A percentile compares a stretch with the other conserved stretches of the same genome.
Conservation (phyloP, 75 land plant genomes). For the Gnetum montanum region DNA sequence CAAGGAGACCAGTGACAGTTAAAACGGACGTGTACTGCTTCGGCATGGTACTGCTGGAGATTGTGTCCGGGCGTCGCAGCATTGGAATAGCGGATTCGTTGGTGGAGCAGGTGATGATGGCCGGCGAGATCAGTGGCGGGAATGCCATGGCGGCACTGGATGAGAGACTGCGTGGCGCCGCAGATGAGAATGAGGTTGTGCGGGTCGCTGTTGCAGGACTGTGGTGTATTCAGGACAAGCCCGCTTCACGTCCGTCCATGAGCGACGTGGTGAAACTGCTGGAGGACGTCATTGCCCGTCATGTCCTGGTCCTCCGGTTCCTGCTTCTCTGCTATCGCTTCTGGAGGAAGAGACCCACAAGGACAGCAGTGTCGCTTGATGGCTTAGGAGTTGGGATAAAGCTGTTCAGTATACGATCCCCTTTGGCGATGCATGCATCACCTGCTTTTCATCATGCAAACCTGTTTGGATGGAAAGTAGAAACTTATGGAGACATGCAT, state of each 20-base stretch:
- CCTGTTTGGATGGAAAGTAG: too few relatives aligned
- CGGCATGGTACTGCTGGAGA: constrained; percentile 5
- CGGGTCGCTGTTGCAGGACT: constrained; percentile 3
- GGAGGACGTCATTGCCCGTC: constrained; percentile 11
- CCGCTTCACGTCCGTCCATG: constrained; percentile 8
- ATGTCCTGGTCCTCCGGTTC: too few relatives aligned
- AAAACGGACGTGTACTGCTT: constrained; percentile 8
- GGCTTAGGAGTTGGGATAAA: too few relatives aligned
- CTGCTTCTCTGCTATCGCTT: too few relatives aligned
- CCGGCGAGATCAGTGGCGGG: neutral
- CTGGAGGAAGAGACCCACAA: too few relatives aligned
- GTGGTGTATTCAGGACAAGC: constrained; percentile 26
- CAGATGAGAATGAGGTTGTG: neutral
- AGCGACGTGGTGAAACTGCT: constrained; percentile 17
- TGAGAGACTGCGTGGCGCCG: neutral
- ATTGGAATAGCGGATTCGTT: neutral
- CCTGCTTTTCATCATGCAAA: too few relatives aligned
- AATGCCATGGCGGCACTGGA: neutral
- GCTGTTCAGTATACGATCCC: too few relatives aligned
- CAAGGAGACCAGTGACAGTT: neutral
- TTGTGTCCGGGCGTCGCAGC: constrained; percentile 1
- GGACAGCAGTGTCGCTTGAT: too few relatives aligned
- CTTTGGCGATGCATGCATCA: too few relatives aligned
- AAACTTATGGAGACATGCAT: too few relatives aligned
- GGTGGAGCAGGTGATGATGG: neutral